Percentiles rank a stretch among this genome's conserved stretches.
Conservation (phyloP, 192 early-diverging fungal species). For the Coemansia sp. region DNA sequence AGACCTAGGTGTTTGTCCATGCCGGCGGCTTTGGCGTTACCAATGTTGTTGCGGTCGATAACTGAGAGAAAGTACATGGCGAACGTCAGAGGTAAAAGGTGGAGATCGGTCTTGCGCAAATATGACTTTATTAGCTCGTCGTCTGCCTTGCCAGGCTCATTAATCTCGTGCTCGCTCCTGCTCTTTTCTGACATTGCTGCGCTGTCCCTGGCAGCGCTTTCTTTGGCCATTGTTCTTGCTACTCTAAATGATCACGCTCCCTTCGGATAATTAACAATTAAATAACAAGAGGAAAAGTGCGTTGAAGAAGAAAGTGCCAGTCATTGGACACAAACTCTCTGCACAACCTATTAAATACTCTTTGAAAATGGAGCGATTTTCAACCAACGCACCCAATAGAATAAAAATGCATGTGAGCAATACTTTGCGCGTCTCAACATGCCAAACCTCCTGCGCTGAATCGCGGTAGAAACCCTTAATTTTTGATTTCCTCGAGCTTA, state of each 20-base stretch:
- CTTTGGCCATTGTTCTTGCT: neutral
- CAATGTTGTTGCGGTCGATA: slow-evolving; percentile 54
- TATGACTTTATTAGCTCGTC: slow-evolving; percentile 26
- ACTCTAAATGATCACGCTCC: no score
- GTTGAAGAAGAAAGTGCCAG: neutral
- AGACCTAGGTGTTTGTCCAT: slow-evolving; percentile 44
- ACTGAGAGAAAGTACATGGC: slow-evolving; percentile 51
- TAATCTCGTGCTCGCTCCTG: neutral
- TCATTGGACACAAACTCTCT: neutral
- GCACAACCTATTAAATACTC: neutral
- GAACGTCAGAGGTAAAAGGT: slow-evolving; percentile 57
- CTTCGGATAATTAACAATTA: no score
- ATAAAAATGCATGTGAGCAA: neutral
- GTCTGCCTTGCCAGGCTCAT: neutral
- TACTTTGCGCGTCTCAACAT: no score
- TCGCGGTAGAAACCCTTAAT: neutral
- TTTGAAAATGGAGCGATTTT: neutral
- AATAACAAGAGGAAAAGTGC: neutral
- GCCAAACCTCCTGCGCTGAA: neutral
- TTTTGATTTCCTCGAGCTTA: neutral
- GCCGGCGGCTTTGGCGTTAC: slow-evolving; percentile 49
- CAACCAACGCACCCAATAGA: neutral
- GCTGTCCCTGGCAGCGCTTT: neutral
- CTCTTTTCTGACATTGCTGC: neutral
- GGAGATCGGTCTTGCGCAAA: slow-evolving; percentile 56